Percentiles rank a stretch among this genome's conserved stretches.
Conservation (phyloP, 2,329 filamentous ascomycete genomes). For the Venturia nashicola region DNA sequence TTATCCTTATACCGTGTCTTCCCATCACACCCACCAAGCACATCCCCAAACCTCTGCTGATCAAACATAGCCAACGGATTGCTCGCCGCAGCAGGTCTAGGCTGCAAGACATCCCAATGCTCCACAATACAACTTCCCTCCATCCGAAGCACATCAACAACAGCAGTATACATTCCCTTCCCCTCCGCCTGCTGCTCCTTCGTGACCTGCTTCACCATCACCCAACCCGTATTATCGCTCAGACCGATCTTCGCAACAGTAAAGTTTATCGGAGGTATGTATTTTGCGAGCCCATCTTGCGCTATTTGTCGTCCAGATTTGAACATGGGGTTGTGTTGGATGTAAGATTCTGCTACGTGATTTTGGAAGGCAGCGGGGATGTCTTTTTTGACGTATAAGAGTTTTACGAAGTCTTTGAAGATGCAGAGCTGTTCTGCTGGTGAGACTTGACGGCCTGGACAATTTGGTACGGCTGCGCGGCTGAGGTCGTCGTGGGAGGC, state of each 20-base stretch:
- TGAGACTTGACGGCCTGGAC: neutral
- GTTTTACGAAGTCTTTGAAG: conserved; percentile 4
- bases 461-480: neutral
- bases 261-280: neutral
- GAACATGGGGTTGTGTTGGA: conserved; percentile 5
- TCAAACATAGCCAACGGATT: conserved; percentile 4
- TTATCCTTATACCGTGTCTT: neutral
- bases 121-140: conserved; percentile 5
- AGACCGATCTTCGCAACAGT: conserved; percentile 1
- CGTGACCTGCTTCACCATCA: neutral
- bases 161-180: neutral
- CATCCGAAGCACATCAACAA: conserved; percentile 6
- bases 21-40: neutral
- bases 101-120: conserved; percentile 7
- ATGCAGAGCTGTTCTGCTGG: conserved; percentile 4
- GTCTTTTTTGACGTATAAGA: neutral
- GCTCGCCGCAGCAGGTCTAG: neutral
- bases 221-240: neutral
- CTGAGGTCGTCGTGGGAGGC: neutral
- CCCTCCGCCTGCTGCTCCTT: neutral
- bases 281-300: neutral
- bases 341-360: conserved; percentile 6
- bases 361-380: neutral
- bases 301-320: neutral
- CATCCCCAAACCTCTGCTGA: neutral